These are phyloP conservation scores for Pythium phragmiticola DNA, from an alignment of 352 stramenopile species.

Conservation along the genomic window DNA sequence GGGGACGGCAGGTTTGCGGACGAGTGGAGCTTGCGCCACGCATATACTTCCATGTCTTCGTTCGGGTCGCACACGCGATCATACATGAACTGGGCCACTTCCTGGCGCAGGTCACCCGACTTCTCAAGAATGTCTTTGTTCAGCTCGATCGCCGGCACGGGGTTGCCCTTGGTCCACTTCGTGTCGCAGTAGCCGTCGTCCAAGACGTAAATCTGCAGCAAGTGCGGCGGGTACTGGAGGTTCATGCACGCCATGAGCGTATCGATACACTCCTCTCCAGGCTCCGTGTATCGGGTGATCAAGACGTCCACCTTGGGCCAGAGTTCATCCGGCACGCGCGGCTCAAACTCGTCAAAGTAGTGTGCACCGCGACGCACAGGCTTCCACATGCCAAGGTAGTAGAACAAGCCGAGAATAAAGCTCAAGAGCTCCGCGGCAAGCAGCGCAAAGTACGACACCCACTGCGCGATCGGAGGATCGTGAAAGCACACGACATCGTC, in stretches of 20 bases:
- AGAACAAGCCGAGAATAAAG: slow-evolving; percentile 68
- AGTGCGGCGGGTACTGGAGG: slow-evolving; percentile 84
- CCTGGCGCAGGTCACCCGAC: slow-evolving; percentile 72
- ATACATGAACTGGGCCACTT: slow-evolving; percentile 89
- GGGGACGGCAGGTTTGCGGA: slow-evolving; percentile 75
- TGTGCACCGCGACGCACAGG: slow-evolving; percentile 81
- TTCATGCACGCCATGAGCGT: slow-evolving; percentile 88
- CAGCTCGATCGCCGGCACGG: slow-evolving; percentile 61
- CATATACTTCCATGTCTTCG: slow-evolving; percentile 87
- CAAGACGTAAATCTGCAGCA: slow-evolving; percentile 84
- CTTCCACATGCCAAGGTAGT: slow-evolving; percentile 91
- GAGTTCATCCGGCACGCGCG: slow-evolving; percentile 73
- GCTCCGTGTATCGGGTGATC: slow-evolving; percentile 81
- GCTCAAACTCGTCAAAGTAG: slow-evolving; percentile 88
- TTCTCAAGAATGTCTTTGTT: slow-evolving; percentile 82
- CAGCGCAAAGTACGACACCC: slow-evolving; percentile 79
- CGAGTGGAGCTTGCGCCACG: slow-evolving; percentile 84
- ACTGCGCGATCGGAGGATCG: slow-evolving; percentile 69
- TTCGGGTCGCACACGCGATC: slow-evolving; percentile 84
- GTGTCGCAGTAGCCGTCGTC: slow-evolving; percentile 83
- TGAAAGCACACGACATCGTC: slow-evolving; percentile 81
- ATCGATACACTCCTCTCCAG: slow-evolving; percentile 82
- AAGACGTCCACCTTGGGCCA: slow-evolving; percentile 83
- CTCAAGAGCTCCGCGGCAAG: slow-evolving; percentile 63
- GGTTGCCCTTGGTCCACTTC: slow-evolving; percentile 82